These are phyloP conservation scores for Talaromyces wortmannii DNA, from an alignment of 495 filamentous ascomycete species.

Conservation along the genomic window DNA sequence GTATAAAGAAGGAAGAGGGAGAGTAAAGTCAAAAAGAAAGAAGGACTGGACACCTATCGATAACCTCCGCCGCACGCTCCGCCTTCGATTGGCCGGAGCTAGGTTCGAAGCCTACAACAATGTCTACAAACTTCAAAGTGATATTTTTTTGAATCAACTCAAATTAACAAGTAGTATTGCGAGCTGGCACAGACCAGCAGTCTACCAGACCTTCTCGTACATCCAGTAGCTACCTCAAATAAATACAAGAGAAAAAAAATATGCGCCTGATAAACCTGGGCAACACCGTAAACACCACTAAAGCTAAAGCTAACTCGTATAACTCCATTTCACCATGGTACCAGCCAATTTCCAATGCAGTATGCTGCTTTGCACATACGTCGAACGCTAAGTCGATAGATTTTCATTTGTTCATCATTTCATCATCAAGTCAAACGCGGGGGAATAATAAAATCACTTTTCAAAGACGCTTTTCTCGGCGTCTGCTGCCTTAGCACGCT, in stretches of 20 bases:
- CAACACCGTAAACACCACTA: not conserved
- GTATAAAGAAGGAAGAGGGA: no score
- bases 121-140: not conserved
- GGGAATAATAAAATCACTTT: not conserved
- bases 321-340: not conserved
- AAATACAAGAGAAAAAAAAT: no score
- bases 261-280: no score
- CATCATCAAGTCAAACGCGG: not conserved
- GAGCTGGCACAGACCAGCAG: no score
- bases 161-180: no score
- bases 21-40: not conserved
- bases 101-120: not conserved
- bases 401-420: not conserved
- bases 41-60: slow-evolving; percentile 6
- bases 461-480: not conserved
- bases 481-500: not conserved
- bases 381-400: not conserved
- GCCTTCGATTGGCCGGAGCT: slow-evolving; percentile 4
- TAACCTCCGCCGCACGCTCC: not conserved
- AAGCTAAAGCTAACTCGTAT: not conserved
- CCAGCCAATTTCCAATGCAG: not conserved
- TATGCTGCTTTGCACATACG: not conserved
- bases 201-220: not conserved
- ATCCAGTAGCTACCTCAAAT: not conserved
- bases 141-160: no score